Percentiles rank a stretch among this genome's conserved stretches.
phyloP scores from a whole-genome alignment of 1,284 basidiomycete genomes.

The Boletus smithii region DNA sequence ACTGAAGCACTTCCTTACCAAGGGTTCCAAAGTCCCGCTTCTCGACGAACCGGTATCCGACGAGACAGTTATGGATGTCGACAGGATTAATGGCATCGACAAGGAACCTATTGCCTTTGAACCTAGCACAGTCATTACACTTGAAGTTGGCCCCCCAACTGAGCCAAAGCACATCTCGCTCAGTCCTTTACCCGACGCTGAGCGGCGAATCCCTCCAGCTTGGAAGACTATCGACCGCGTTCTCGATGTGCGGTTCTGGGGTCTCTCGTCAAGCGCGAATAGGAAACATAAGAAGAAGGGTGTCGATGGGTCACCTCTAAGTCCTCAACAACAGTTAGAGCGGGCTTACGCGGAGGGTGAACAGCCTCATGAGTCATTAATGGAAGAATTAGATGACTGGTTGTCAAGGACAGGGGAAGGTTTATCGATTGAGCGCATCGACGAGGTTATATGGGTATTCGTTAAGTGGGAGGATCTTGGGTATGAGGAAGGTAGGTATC shows the following conservation, averaged over 20 bases:
- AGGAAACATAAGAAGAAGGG: constrained; percentile 26
- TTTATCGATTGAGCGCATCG: constrained; percentile 52
- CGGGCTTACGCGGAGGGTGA: constrained; percentile 54
- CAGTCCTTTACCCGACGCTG: constrained; percentile 54
- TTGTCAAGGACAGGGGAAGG: constrained; percentile 44
- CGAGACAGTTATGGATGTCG: constrained; percentile 31
- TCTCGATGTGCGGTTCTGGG: constrained; percentile 70
- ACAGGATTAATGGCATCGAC: constrained; percentile 34
- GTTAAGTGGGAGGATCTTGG: constrained; percentile 90
- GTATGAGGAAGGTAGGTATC: constrained; percentile 78
- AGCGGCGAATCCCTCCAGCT: constrained; percentile 61
- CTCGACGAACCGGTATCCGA: constrained; percentile 45
- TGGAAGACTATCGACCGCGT: constrained; percentile 84
- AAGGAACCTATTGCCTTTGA: constrained; percentile 34
- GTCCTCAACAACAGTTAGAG: constrained; percentile 35
- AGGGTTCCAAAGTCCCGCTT: constrained; percentile 69
- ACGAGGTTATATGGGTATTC: constrained; percentile 71
- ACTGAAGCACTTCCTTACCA: constrained; percentile 72
- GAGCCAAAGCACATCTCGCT: constrained; percentile 22
- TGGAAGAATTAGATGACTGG: constrained; percentile 60
- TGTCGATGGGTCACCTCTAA: constrained; percentile 24
- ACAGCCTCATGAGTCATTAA: constrained; percentile 47
- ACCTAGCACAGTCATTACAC: constrained; percentile 35
- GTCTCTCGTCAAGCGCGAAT: constrained; percentile 8
- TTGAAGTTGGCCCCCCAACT: constrained; percentile 35